Percentiles rank a stretch among this genome's conserved stretches.
phyloP scores from a whole-genome alignment of 352 stramenopile species.

The Phytophthora fragariaefolia region DNA sequence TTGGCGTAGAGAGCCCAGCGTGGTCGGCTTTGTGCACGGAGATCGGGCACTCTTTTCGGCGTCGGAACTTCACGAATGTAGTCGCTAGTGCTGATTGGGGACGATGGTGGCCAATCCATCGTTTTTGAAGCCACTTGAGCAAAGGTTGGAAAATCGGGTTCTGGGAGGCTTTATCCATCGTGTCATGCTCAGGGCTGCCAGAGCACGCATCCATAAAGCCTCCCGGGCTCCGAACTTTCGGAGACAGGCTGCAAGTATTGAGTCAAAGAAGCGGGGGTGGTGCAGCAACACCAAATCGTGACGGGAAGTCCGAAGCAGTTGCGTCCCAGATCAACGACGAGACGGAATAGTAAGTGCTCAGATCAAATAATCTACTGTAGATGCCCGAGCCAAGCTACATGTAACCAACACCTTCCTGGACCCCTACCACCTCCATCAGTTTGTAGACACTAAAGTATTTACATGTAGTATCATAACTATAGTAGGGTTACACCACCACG shows the following conservation, averaged over 20 bases:
- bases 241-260: neutral
- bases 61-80: neutral
- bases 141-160: neutral
- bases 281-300: neutral
- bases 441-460: too few relatives aligned
- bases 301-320: neutral
- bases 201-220: neutral
- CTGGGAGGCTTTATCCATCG: neutral
- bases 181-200: neutral
- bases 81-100: neutral
- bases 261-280: neutral
- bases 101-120: neutral
- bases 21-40: neutral
- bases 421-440: too few relatives aligned
- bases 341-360: too few relatives aligned
- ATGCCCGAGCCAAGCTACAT: too few relatives aligned
- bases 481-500: too few relatives aligned
- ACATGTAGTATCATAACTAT: too few relatives aligned
- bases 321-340: neutral
- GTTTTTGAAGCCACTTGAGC: neutral
- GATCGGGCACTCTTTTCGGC: neutral
- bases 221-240: neutral
- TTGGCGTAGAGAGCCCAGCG: slow-evolving; percentile 44
- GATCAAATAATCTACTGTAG: too few relatives aligned
- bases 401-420: too few relatives aligned